phyloP scores from a whole-genome alignment of 2,329 filamentous ascomycete species.

The Fusarium nanum region DNA sequence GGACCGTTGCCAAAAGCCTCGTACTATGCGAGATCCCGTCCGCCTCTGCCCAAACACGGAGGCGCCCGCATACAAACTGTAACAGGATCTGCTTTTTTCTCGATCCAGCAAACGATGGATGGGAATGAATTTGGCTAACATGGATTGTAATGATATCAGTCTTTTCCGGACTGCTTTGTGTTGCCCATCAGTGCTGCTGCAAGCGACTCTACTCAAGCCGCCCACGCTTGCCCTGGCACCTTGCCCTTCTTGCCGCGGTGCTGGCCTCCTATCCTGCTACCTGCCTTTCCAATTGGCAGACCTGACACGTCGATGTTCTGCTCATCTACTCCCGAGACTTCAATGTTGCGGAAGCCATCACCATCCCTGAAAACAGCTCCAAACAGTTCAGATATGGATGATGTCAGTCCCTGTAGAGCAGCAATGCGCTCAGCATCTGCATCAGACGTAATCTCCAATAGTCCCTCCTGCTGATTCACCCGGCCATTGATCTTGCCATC shows the following conservation, averaged over 20 bases:
- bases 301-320: conserved; percentile 46
- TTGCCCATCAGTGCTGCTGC: background rate
- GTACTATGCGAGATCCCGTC: conserved; percentile 42
- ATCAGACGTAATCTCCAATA: conserved; percentile 80
- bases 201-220: conserved; percentile 12
- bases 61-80: conserved; percentile 20
- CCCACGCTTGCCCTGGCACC: background rate
- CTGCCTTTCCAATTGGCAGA: conserved; percentile 31
- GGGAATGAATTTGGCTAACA: background rate
- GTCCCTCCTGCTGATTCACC: conserved; percentile 89
- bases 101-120: conserved; percentile 15
- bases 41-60: conserved; percentile 37
- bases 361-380: conserved; percentile 79
- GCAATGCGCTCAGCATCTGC: conserved; percentile 79
- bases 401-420: conserved; percentile 78
- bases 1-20: conserved; percentile 26
- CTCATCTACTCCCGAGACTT: conserved; percentile 47
- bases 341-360: conserved; percentile 70
- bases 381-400: conserved; percentile 76
- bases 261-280: conserved; percentile 9
- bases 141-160: background rate
- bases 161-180: background rate
- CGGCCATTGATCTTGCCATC: conserved; percentile 87
- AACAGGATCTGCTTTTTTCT: conserved; percentile 23
- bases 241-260: conserved; percentile 43